Base-by-base conservation (phyloP, 1,284 basidiomycete genomes). In the Grifola frondosa region DNA sequence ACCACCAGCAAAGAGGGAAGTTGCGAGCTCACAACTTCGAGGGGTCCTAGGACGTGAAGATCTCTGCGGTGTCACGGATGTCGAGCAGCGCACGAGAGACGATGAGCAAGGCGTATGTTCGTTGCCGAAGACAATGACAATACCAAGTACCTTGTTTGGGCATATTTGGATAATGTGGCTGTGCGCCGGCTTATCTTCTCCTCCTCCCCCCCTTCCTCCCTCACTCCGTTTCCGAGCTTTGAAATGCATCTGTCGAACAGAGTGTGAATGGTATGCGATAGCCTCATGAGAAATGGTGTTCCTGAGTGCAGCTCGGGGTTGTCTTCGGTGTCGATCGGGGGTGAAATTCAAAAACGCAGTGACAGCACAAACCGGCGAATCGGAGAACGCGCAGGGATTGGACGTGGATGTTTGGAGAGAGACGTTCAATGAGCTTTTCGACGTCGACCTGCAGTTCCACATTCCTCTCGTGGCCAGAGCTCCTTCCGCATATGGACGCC, bases 91-190 rank as follows among this genome's bases (percentile, higher is more conserved):
- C 22, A 46, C 25, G 29, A 17, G 25, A 35, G 30, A 49, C 31
- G 29, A 17, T 40, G 43, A 49, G 38, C 41, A 24, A 21, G 24
- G 21, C 22, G 31, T 19, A n/a, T 22, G 22, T 26, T 34, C 28
- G 36, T 20, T 22, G 17, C 43, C 22, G 19, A 21, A 21, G 30
- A 23, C 30, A 13, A 30, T 13, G 12, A 35, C 32, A 21, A 23
- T 20, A 16, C 34, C 19, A 29, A 22, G 29, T 12, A 40, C 39
- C 22, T 25, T 53, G 45, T 50, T 45, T 50, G 48, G 28, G 28
- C 23, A 9, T 53, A 33, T 48, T 50, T 48, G 42, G 19, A 11
- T 7, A 13, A 25, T 19, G 42, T 38, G 46, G 46, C 46, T 17
- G 46, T 44, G 36, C 6, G 12, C 21, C 15, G 29, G 30, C 31